Base-by-base conservation (phyloP, 495 filamentous ascomycete species). In the Amphirosellinia nigrospora region DNA sequence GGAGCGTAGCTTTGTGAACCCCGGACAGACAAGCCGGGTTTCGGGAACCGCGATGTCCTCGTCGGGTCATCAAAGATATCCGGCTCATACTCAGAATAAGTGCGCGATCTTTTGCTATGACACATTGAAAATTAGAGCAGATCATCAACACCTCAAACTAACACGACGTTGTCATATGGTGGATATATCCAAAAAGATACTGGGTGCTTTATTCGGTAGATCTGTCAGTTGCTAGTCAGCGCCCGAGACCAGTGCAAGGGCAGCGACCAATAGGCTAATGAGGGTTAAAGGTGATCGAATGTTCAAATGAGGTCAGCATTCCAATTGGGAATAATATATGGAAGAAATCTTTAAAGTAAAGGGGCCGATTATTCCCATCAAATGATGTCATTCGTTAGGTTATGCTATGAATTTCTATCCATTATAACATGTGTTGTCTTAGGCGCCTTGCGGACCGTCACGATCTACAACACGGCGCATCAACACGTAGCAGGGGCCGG, bases 201-300 rank as follows among this genome's bases (percentile, higher is more conserved):
- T 16, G 4, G 5, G 6, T 36, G 53, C 16, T 5, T 21, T 58
- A 36, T 32, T 58, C 55, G 30, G 55, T 58, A 21, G 16, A 38
- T 61, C 58, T 41, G 13, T 45, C 19, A 62, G 10, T 62, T 21
- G n/a, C 21, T 43, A 16, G 59, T 45, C 4, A 63, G 39, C 21
- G n/a, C n/a, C 23, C 19, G 5, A 38, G 19, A n/a, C 23, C 30
- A 26, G 13, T 3, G 60, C 60, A 63, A 63, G 60, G 16, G 26
- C 23, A 32, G n/a, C 26, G 21, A 32, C 60, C 60, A 63, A 63
- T 63, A 63, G 60, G 60, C 26, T 46, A 32, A 30, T 63, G 26
- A 6, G 11, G 60, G 60, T n/a, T 63, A 63, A 63, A 63, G 10
- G 21, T 43, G 15, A 45, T 30, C 60, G 36, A 45, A 63, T 46